A percentile compares a stretch with the other conserved stretches of the same genome.
phyloP scores from a whole-genome alignment of 2,329 filamentous ascomycete species.

The Arthrobotrys sinensis region DNA sequence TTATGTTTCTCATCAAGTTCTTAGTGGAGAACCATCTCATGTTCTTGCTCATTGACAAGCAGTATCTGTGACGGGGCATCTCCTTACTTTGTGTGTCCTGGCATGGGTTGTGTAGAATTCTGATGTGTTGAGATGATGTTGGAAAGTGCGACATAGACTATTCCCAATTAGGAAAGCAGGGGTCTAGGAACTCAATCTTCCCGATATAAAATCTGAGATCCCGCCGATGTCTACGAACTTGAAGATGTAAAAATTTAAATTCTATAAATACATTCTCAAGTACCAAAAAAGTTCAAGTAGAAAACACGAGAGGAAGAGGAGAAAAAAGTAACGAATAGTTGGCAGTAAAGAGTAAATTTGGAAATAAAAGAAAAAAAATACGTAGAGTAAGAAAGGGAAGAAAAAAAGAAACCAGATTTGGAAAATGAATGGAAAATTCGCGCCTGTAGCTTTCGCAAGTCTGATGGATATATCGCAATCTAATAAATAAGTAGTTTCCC shows the following conservation, averaged over 20 bases:
- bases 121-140: slow-evolving; percentile 30
- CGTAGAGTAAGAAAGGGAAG: slow-evolving; percentile 2
- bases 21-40: too few relatives aligned
- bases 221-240: not conserved
- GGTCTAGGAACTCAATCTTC: too few relatives aligned
- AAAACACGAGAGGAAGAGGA: not conserved
- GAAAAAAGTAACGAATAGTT: slow-evolving; percentile 1
- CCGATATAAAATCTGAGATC: not conserved
- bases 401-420: not conserved
- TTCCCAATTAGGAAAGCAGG: slow-evolving; percentile 1
- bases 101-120: too few relatives aligned
- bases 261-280: slow-evolving; percentile 13
- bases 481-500: slow-evolving; percentile 38
- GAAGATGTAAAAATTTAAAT: not conserved
- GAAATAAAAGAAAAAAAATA: slow-evolving; percentile 7
- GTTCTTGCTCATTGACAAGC: too few relatives aligned
- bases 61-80: too few relatives aligned
- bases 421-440: slow-evolving; percentile 32
- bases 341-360: too few relatives aligned
- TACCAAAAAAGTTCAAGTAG: not conserved
- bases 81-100: too few relatives aligned
- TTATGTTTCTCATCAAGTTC: too few relatives aligned
- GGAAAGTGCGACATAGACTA: not conserved
- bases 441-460: slow-evolving; percentile 57
- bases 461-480: slow-evolving; percentile 58